phyloP scores from a whole-genome alignment of 2,329 filamentous ascomycete species.

The Colletotrichum paranaense region DNA sequence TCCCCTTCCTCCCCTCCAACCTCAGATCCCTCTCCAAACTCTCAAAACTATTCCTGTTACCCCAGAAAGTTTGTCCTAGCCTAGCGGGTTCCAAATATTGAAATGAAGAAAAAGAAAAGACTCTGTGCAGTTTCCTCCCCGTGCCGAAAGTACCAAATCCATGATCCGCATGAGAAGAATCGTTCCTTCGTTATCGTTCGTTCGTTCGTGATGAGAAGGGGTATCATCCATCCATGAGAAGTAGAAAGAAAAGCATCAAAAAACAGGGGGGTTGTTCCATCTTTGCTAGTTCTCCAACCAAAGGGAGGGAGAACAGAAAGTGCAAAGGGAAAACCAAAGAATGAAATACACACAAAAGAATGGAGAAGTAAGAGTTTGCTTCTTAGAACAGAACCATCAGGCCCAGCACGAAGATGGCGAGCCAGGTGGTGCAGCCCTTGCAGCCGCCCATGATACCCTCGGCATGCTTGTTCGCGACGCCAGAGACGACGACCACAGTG shows the following conservation, averaged over 20 bases:
- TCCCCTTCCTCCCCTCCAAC: background rate
- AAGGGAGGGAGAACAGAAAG: background rate
- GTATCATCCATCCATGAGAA: background rate
- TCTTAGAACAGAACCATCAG: constrained; percentile 46
- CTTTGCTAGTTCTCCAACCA: background rate
- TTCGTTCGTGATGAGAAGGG: background rate
- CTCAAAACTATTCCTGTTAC: background rate
- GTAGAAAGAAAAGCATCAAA: background rate
- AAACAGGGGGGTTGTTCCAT: background rate
- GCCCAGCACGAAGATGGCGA: constrained; percentile 49
- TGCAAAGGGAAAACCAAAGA: background rate
- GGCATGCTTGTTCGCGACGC: constrained; percentile 46
- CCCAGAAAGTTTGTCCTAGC: background rate
- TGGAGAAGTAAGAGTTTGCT: background rate
- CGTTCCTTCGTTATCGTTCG: background rate
- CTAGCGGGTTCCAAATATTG: background rate
- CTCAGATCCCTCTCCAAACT: background rate
- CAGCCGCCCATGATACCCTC: constrained; percentile 44
- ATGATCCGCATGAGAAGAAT: background rate
- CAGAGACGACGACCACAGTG: constrained; percentile 45
- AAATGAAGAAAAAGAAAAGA: too few species aligned
- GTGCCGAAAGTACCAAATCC: constrained; percentile 6
- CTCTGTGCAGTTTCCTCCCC: constrained; percentile 3
- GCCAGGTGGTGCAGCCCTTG: constrained; percentile 45
- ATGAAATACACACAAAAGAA: background rate